Evolutionary conservation across 805 yeast species (phyloP), one percentile per base, ranked within the genome.

Genomic region (Suhomyces sp.): DNA sequence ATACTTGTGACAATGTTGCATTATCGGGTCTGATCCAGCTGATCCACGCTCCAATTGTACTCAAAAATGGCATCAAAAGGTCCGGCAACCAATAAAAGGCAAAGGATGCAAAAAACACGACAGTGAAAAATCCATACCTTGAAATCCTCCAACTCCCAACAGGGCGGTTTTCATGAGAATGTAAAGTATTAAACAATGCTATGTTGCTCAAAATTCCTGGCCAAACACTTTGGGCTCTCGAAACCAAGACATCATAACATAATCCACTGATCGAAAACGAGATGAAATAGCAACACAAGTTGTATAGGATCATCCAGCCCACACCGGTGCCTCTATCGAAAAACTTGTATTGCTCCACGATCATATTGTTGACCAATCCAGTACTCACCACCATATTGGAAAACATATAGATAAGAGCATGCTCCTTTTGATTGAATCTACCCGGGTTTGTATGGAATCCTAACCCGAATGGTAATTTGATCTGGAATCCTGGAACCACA

Each of bases 181-280:
- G 43, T 33, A 59, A 51, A 6, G 59, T 57, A 22, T 54, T 55
- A 50, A 59, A 54, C 13, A 59, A 51, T 1, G 62, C 53, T 2
- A 61, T 52, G 21, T 62, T 60, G 21, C 60, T 55, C 47, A 60
- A 52, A 8, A 57, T 53, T 39, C 56, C 61, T 17, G 83, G 85
- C 86, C 86, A 83, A 27, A 83, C 61, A n/a, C 81, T 71, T 48
- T 73, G 66, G 6, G 69, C 67, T 53, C 59, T 61, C 33, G 67
- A 53, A 54, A 65, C 53, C 8, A 66, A 47, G n/a, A 67, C 67
- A 12, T 69, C 68, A 41, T 63, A 58, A 2, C 67, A 65, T 52
- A 63, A 62, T 1, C 71, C 71, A 59, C 65, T 50, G 45, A 62
- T 61, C 35, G 61, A 56, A 21, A 60, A 60, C 25, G 65, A 51